Percentiles rank a stretch among this genome's conserved stretches.
Conservation (phyloP, 2,329 filamentous ascomycete genomes). For the Cercospora sp. region DNA sequence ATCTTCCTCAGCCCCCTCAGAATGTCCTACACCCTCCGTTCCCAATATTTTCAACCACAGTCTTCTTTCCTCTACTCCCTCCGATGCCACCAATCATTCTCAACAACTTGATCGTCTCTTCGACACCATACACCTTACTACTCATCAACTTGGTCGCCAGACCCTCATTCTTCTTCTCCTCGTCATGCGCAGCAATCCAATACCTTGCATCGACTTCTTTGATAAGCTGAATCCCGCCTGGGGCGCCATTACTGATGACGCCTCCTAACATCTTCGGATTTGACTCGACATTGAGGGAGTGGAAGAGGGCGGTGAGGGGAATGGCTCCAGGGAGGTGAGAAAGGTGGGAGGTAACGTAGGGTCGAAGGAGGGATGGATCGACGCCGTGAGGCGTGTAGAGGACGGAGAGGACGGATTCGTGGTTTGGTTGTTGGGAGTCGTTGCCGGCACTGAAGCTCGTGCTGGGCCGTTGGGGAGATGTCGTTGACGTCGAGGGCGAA, state of each 20-base stretch:
- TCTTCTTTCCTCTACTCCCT: conserved; percentile 16
- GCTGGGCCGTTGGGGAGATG: conserved; percentile 6
- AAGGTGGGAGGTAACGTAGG: conserved; percentile 60
- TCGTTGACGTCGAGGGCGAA: background rate
- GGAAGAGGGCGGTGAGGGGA: conserved; percentile 63
- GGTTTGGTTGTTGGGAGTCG: conserved; percentile 16
- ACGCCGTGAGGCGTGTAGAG: conserved; percentile 67
- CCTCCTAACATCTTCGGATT: conserved; percentile 65
- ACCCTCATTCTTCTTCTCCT: conserved; percentile 58
- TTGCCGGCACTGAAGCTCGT: conserved; percentile 9
- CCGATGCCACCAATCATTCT: conserved; percentile 24
- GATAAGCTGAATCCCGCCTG: conserved; percentile 59
- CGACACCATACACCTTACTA: conserved; percentile 47
- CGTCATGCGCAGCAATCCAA: conserved; percentile 65
- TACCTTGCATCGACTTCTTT: conserved; percentile 53
- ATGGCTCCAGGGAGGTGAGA: conserved; percentile 55
- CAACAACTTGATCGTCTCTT: conserved; percentile 49
- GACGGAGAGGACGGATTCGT: conserved; percentile 54
- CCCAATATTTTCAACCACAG: conserved; percentile 16
- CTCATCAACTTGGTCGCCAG: conserved; percentile 54
- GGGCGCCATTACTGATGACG: conserved; percentile 57
- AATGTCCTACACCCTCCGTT: conserved; percentile 15
- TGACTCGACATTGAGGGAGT: conserved; percentile 61
- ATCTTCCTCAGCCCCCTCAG: background rate
- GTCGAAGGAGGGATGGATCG: conserved; percentile 53